These are phyloP conservation scores for Vararia minispora DNA, from an alignment of 768 basidiomycete genomes.

Conservation along the genomic window DNA sequence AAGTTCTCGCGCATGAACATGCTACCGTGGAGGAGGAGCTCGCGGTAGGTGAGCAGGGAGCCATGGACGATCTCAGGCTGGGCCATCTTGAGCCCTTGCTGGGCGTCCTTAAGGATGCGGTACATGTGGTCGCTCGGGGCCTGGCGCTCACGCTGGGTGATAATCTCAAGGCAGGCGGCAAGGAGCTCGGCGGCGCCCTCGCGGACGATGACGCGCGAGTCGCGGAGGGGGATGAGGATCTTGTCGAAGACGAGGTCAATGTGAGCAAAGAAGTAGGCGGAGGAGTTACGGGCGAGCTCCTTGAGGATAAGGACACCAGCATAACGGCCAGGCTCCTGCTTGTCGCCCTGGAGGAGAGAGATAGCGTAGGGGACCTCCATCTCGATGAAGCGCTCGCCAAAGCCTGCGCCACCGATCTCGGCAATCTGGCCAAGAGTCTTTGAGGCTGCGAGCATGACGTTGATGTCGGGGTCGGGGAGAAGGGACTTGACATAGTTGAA, in stretches of 20 bases:
- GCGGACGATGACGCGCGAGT: slow-evolving; percentile 80
- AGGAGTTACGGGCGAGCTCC: slow-evolving; percentile 84
- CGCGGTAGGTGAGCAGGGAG: slow-evolving; percentile 82
- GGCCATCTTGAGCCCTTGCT: slow-evolving; percentile 64
- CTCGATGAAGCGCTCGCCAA: slow-evolving; percentile 86
- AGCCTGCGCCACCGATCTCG: slow-evolving; percentile 68
- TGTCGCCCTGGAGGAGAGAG: slow-evolving; percentile 66
- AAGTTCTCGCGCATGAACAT: slow-evolving; percentile 91
- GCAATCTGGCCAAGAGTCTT: slow-evolving; percentile 85
- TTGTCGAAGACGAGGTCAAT: slow-evolving; percentile 86
- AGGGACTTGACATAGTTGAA: slow-evolving; percentile 90
- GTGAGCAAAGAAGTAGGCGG: slow-evolving; percentile 78
- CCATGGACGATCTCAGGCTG: slow-evolving; percentile 90
- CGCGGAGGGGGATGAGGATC: slow-evolving; percentile 82
- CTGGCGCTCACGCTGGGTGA: slow-evolving; percentile 62
- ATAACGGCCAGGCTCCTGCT: slow-evolving; percentile 73
- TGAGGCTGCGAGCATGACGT: slow-evolving; percentile 92
- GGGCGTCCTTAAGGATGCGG: slow-evolving; percentile 85
- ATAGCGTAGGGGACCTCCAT: slow-evolving; percentile 81
- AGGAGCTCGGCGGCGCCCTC: slow-evolving; percentile 91
- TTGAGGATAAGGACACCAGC: slow-evolving; percentile 91
- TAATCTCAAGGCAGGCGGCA: slow-evolving; percentile 87
- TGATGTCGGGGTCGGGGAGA: slow-evolving; percentile 83
- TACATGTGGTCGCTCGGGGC: slow-evolving; percentile 52
- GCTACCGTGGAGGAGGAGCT: slow-evolving; percentile 85